phyloP scores from a whole-genome alignment of 2,329 filamentous ascomycete species.

The Aspergillus sojae region DNA sequence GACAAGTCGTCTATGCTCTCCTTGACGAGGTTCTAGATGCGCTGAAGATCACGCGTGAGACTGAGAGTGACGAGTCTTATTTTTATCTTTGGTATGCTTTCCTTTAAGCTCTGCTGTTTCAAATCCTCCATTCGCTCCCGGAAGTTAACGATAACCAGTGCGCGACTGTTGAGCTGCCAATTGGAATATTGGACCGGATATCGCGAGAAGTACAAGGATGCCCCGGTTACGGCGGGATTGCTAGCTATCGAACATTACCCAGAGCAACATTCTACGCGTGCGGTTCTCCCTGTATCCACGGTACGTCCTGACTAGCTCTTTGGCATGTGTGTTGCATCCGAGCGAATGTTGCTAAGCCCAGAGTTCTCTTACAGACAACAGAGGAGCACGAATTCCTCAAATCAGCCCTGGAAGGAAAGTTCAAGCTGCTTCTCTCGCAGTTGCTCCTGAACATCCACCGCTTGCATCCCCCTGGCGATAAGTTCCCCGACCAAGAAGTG shows the following conservation, averaged over 20 bases:
- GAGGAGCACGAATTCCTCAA: conserved; percentile 16
- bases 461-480: conserved; percentile 23
- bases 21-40: conserved; percentile 25
- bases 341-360: neutral
- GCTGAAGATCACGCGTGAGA: conserved; percentile 19
- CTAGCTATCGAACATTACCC: conserved; percentile 24
- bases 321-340: neutral
- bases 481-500: conserved; percentile 33
- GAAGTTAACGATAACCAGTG: conserved; percentile 14
- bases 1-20: conserved; percentile 28
- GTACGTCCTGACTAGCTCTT: conserved; percentile 14
- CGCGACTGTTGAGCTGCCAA: conserved; percentile 15
- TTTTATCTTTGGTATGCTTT: conserved; percentile 25
- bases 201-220: conserved; percentile 25
- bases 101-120: neutral
- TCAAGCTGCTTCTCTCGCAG: conserved; percentile 32
- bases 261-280: neutral
- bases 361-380: conserved; percentile 18
- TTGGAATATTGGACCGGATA: conserved; percentile 33
- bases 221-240: conserved; percentile 22
- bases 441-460: conserved; percentile 24
- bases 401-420: conserved; percentile 22
- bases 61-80: conserved; percentile 1
- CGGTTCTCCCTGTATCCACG: conserved; percentile 25
- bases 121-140: neutral